Evolutionary conservation across 257 asterid genomes (phyloP), one percentile per base, ranked within the genome.

Genomic region (Solanum dulcamara): DNA sequence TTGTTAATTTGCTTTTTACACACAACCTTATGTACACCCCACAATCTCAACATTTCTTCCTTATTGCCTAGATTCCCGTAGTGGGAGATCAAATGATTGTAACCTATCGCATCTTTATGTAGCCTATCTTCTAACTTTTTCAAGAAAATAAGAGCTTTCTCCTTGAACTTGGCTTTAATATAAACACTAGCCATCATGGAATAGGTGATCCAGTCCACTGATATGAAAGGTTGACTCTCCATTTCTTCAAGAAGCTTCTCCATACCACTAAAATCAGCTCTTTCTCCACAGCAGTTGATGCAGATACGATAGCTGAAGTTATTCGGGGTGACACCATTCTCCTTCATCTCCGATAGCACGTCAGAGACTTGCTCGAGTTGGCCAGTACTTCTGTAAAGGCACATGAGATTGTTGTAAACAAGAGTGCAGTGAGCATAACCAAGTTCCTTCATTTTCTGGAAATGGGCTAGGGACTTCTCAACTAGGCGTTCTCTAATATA

Each of bases 261-360:
- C 91, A 92, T 86, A 81, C 90, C 84, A 57, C 44, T 46, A 59
- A 87, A 87, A 87, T 93, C 93, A 30, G 92, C 89, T 83, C 90
- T 90, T 86, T 88, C 94, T 4, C 93, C 92, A 3, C 67, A 86
- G 32, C 93, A 86, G 81, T 84, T 88, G 40, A 93, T 87, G 89
- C 94, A 90, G 80, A 92, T 88, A 85, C 91, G 90, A 88, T 92
- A 93, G 88, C 90, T 91, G 89, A 93, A 93, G 85, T 90, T 90
- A 88, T 93, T 87, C 12, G 90, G 93, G 80, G 85, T 70, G 42
- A 93, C 85, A 17, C 92, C 92, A 35, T 90, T 85, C 77, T 71
- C 70, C 87, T 86, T 92, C 95, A 93, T 93, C 85, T 91, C 95
- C 2, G 84, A 89, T 81, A 93, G 80, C 67, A 90, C 85, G 67